Evolutionary conservation across 257 asterid genomes (phyloP).

Genomic region (Nicotiana knightiana): DNA sequence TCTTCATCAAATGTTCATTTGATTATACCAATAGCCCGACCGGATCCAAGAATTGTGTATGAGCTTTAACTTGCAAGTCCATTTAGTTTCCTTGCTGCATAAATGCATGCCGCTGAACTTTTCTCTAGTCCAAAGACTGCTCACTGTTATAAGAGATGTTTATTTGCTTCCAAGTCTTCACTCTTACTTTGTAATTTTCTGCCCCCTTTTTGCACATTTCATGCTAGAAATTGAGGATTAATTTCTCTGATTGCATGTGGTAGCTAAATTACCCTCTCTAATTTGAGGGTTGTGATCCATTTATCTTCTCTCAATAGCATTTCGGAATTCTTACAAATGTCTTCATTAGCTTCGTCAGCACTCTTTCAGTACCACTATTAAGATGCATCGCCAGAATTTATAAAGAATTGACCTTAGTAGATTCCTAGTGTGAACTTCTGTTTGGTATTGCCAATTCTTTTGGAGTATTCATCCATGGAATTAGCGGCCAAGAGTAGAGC

Average conservation of each 20-base stretch:
- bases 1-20: not conserved
- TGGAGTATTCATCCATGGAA: constrained; percentile 4
- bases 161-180: not conserved
- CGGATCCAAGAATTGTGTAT: not conserved
- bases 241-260: not conserved
- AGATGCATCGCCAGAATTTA: not conserved
- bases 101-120: not conserved
- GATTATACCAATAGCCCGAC: not conserved
- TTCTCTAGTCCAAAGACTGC: not conserved
- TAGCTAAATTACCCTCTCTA: not conserved
- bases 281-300: constrained; percentile 3
- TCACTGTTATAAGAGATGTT: not conserved
- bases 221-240: not conserved
- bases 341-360: not conserved
- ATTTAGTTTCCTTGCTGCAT: not conserved
- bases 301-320: not conserved
- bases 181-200: not conserved
- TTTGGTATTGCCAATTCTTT: not conserved
- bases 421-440: not conserved
- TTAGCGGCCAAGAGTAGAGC: not conserved
- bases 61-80: not conserved
- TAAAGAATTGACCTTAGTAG: not conserved
- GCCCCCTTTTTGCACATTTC: not conserved
- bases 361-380: not conserved
- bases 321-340: not conserved